Conservation (phyloP, 495 filamentous ascomycete species). For the Parathielavia appendiculata region DNA sequence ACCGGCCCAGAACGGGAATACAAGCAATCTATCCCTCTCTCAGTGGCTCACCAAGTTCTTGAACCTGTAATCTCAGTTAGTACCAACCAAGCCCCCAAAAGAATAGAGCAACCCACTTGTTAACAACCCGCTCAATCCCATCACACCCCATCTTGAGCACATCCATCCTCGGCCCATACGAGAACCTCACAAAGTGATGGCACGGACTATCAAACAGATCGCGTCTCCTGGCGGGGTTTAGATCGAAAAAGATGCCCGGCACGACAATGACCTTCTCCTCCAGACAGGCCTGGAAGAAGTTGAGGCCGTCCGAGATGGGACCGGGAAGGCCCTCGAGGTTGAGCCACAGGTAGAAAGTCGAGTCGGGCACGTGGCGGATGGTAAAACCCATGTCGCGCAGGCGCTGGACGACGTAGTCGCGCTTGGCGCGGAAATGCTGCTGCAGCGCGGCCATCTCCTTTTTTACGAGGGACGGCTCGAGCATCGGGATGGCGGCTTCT, state of each 20-base stretch:
- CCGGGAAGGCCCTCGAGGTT: constrained; percentile 57
- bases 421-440: constrained; percentile 78
- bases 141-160: constrained; percentile 76
- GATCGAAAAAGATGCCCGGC: constrained; percentile 85
- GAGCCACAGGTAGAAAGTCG: constrained; percentile 82
- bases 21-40: no score
- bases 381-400: constrained; percentile 80
- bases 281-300: constrained; percentile 92
- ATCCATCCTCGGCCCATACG: constrained; percentile 90
- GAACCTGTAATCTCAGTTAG: constrained; percentile 2
- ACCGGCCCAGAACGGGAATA: no score
- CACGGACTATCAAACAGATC: constrained; percentile 94
- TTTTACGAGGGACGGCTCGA: constrained; percentile 72
- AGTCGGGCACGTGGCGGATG: constrained; percentile 71
- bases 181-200: constrained; percentile 89
- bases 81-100: not conserved
- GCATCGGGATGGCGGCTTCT: constrained; percentile 86
- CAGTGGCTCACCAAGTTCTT: constrained; percentile 18
- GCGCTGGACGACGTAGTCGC: constrained; percentile 78
- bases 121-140: constrained; percentile 79
- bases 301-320: constrained; percentile 82
- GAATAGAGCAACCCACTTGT: constrained; percentile 44
- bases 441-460: constrained; percentile 90
- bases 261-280: constrained; percentile 93
- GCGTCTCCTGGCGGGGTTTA: constrained; percentile 83